Base-by-base conservation (phyloP, 441 rosid species). In the Theobroma grandiflorum region DNA sequence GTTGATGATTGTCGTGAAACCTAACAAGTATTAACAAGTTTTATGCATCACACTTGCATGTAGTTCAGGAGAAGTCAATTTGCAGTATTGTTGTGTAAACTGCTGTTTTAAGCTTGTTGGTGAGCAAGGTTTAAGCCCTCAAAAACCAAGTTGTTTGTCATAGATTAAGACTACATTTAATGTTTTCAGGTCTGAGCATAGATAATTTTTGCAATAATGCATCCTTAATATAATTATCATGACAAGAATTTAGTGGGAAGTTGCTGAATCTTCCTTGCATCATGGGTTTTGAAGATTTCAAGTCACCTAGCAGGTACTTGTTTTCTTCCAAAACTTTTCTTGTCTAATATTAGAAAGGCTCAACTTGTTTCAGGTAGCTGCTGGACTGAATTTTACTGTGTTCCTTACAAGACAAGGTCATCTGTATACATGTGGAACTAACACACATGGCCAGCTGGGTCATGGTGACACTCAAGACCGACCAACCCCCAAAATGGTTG, bases 371-470 rank as follows among this genome's bases (percentile, higher is more conserved):
- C 92, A 96, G 99, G 98, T 90, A 52, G 96, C 97, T 86, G 96
- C 91, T 2, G 99, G 99, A 74, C 95, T 92, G 62, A 93, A 89
- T 87, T 94, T 93, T 79, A 96, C 98, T 38, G 94, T 87, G 74
- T 92, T 96, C 85, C 94, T 94, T 68, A 86, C 98, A 22, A 90
- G 90, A 81, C 87, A 88, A 84, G 99, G 99, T 59, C 89, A 79
- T 72, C 92, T 92, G 42, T 92, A 87, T 77, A 89, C 97, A 22
- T 94, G 97, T 86, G 98, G 99, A 58, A 79, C 93, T 79, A 96
- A 96, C 85, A 84, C 88, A 22, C 91, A 88, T 62, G 99, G 99
- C 37, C 97, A 96, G 80, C 94, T 94, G 76, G 99, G 99, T 86
- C 99, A 96, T 82, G 97, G 96, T 15, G 97, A 95, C 83, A 87